phyloP scores from a whole-genome alignment of 345 rosid species.

The Laguncularia racemosa region DNA sequence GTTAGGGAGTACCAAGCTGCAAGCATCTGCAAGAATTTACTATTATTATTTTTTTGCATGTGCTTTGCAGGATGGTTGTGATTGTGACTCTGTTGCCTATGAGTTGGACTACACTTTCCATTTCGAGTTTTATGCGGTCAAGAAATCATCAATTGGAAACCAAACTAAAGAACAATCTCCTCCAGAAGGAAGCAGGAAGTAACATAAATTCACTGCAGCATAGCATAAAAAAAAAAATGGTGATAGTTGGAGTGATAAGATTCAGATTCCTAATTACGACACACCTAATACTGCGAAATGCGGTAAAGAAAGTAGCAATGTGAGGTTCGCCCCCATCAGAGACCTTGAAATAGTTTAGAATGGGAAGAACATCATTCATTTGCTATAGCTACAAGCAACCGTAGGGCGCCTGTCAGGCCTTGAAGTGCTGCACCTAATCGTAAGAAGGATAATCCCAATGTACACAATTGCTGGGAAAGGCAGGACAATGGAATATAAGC shows the following conservation, averaged over 20 bases:
- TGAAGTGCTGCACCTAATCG: slow-evolving; percentile 99
- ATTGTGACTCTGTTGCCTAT: slow-evolving; percentile 59
- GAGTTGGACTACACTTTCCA: slow-evolving; percentile 87
- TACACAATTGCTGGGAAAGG: slow-evolving; percentile 81
- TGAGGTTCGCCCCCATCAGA: slow-evolving; percentile 86
- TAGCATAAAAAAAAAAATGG: slow-evolving; percentile 97
- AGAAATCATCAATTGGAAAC: slow-evolving; percentile 26
- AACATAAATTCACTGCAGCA: slow-evolving; percentile 91
- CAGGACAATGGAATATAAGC: too few species aligned
- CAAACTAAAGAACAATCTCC: slow-evolving; percentile 32
- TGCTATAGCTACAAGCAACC: slow-evolving; percentile 98
- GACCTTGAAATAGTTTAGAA: slow-evolving; percentile 92
- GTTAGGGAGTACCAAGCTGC: too few species aligned
- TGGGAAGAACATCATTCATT: slow-evolving; percentile 97
- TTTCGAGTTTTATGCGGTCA: slow-evolving; percentile 81
- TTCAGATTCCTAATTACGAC: slow-evolving; percentile 94
- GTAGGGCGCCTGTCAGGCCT: slow-evolving; percentile 95
- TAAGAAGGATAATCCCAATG: slow-evolving; percentile 89
- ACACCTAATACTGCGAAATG: slow-evolving; percentile 78
- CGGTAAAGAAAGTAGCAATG: slow-evolving; percentile 86
- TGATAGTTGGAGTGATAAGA: slow-evolving; percentile 93
- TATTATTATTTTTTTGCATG: slow-evolving; percentile 72
- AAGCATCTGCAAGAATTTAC: too few species aligned
- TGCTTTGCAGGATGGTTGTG: slow-evolving; percentile 52
- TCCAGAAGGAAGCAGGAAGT: slow-evolving; percentile 99